phyloP scores from a whole-genome alignment of 2,329 filamentous ascomycete genomes.

The Iodosphaeria phyllophila region DNA sequence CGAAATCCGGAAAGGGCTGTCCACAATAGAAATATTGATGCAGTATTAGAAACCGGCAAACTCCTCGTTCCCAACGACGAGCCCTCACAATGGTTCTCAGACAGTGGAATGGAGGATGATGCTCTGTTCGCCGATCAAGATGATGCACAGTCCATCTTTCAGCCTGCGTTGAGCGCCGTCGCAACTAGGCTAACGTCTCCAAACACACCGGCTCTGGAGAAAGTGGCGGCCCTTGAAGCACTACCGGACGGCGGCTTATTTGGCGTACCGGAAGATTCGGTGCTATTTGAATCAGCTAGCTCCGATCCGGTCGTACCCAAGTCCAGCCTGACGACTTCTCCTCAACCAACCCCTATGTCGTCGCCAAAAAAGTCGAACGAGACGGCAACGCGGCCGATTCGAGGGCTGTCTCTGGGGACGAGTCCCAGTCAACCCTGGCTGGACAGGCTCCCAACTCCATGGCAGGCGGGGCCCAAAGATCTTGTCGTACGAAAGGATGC shows the following conservation, averaged over 20 bases:
- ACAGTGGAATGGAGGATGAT: conserved; percentile 15
- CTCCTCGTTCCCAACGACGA: conserved; percentile 8
- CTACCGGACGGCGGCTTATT: conserved; percentile 18
- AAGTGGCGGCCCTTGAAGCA: conserved; percentile 33
- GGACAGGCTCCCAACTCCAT: conserved; percentile 15
- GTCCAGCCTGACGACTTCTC: no score
- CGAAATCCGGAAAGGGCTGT: no score
- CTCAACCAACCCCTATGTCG: not conserved
- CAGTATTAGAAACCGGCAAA: not conserved
- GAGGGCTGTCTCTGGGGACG: conserved; percentile 12
- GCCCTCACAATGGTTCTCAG: conserved; percentile 8
- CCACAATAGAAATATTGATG: no score
- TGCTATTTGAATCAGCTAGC: no score
- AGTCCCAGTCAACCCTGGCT: no score
- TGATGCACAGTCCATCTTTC: conserved; percentile 39
- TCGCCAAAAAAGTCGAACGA: conserved; percentile 3
- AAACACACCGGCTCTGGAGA: conserved; percentile 37
- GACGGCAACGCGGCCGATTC: conserved; percentile 6
- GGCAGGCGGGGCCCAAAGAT: conserved; percentile 21
- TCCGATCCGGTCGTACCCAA: no score
- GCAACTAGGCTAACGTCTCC: conserved; percentile 35
- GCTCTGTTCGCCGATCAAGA: conserved; percentile 26
- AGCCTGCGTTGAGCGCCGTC: conserved; percentile 35
- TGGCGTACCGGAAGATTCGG: conserved; percentile 12
- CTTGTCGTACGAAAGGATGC: conserved; percentile 14